A percentile compares a stretch with the other conserved stretches of the same genome.
phyloP scores from a whole-genome alignment of 2,329 filamentous ascomycete genomes.

The Sporothrix protearum region DNA sequence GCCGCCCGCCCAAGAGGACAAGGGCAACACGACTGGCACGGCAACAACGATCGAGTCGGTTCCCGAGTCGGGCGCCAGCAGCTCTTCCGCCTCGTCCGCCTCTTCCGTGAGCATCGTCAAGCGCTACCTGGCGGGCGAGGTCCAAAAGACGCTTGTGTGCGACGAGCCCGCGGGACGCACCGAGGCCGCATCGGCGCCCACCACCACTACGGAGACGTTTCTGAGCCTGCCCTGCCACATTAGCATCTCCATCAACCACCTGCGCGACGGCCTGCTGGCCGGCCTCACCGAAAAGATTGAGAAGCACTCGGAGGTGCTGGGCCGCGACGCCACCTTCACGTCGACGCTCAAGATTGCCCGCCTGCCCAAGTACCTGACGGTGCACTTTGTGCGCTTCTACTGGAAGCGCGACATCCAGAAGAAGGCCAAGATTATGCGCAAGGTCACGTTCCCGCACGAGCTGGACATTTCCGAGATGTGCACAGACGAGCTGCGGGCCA shows the following conservation, averaged over 20 bases:
- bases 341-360: slow-evolving; percentile 88
- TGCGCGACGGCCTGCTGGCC: slow-evolving; percentile 80
- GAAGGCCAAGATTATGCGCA: slow-evolving; percentile 99
- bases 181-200: slow-evolving; percentile 65
- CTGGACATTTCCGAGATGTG: slow-evolving; percentile 93
- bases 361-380: slow-evolving; percentile 89
- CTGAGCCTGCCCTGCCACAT: slow-evolving; percentile 97
- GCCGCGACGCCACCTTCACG: slow-evolving; percentile 77
- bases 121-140: slow-evolving; percentile 81
- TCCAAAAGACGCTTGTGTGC: slow-evolving; percentile 74
- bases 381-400: slow-evolving; percentile 97
- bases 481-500: slow-evolving; percentile 78
- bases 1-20: not conserved
- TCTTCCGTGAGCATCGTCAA: slow-evolving; percentile 67
- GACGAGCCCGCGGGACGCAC: slow-evolving; percentile 76
- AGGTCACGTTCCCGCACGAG: slow-evolving; percentile 93
- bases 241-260: slow-evolving; percentile 77
- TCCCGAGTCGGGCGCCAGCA: not conserved
- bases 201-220: slow-evolving; percentile 69
- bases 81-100: no score
- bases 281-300: slow-evolving; percentile 85
- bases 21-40: slow-evolving; percentile 37
- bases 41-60: slow-evolving; percentile 37
- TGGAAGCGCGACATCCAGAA: slow-evolving; percentile 95
- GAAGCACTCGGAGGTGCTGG: slow-evolving; percentile 77